Conservation (phyloP, 2,329 filamentous ascomycete genomes). For the Fusarium udum region DNA sequence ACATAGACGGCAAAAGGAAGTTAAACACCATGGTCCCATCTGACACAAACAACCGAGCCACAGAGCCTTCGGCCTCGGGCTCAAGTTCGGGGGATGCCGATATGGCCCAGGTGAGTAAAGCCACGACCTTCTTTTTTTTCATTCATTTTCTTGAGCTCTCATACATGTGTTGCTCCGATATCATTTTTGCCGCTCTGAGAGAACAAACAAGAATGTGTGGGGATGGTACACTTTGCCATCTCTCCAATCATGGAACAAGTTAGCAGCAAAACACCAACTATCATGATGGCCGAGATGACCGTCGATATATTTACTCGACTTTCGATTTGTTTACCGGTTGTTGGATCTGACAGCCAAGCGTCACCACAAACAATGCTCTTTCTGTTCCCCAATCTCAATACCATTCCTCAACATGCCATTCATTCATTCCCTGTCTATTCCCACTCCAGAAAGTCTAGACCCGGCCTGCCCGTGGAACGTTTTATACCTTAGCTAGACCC, state of each 20-base stretch:
- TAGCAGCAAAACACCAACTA: conserved; percentile 1
- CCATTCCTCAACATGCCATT: neutral
- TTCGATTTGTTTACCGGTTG: neutral
- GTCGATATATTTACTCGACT: neutral
- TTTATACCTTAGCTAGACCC: conserved; percentile 21
- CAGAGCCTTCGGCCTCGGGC: conserved; percentile 17
- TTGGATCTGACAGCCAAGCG: neutral
- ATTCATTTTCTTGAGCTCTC: neutral
- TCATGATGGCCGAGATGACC: neutral
- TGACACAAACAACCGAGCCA: conserved; percentile 22
- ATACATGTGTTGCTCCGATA: neutral
- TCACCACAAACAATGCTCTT: neutral
- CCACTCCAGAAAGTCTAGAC: conserved; percentile 21
- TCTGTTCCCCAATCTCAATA: neutral
- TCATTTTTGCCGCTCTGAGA: neutral
- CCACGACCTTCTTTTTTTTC: neutral
- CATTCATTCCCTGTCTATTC: conserved; percentile 27
- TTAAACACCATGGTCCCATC: conserved; percentile 22
- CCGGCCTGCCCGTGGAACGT: conserved; percentile 30
- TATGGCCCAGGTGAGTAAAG: conserved; percentile 39
- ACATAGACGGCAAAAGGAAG: neutral
- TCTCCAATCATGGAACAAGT: neutral
- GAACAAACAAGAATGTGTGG: neutral
- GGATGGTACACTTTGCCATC: conserved; percentile 7
- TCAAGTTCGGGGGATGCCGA: conserved; percentile 37